These are phyloP conservation scores for Starmerella bombicola DNA, from an alignment of 805 yeast genomes.

Conservation along the genomic window DNA sequence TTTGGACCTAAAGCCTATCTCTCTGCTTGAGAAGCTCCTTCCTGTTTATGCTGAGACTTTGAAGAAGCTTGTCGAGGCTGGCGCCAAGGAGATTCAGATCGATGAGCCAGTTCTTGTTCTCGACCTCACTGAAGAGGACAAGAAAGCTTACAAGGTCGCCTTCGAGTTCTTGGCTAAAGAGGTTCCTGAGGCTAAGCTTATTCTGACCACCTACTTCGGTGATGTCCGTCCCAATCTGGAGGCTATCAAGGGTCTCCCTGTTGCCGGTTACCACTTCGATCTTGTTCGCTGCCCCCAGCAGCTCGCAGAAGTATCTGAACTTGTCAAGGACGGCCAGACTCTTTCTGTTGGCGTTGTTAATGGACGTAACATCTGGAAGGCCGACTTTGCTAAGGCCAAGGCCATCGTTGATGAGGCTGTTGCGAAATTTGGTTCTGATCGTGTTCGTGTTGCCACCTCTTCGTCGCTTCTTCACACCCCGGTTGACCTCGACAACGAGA, in stretches of 20 bases:
- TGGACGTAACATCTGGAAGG: conserved; percentile 99
- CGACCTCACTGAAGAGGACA: conserved; percentile 74
- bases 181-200: conserved; percentile 63
- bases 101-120: conserved; percentile 96
- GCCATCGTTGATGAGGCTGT: conserved; percentile 71
- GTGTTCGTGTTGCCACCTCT: conserved; percentile 80
- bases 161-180: conserved; percentile 59
- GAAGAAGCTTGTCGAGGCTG: conserved; percentile 78
- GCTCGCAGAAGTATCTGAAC: conserved; percentile 64
- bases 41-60: conserved; percentile 89
- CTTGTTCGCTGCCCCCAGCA: conserved; percentile 94
- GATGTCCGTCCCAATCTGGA: conserved; percentile 92
- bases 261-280: conserved; percentile 92
- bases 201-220: conserved; percentile 91
- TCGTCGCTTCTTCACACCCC: conserved; percentile 98
- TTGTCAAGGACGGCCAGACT: conserved; percentile 56
- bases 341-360: conserved; percentile 95
- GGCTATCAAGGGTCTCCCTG: conserved; percentile 82
- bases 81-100: conserved; percentile 89
- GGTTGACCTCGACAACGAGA: conserved; percentile 85
- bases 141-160: conserved; percentile 81
- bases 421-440: conserved; percentile 59
- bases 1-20: conserved; percentile 83
- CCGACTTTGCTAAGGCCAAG: conserved; percentile 80
- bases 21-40: conserved; percentile 74